Evolutionary conservation across 352 stramenopile genomes (phyloP), one percentile per base, ranked within the genome.

Genomic region (Phytophthora podocarpi): DNA sequence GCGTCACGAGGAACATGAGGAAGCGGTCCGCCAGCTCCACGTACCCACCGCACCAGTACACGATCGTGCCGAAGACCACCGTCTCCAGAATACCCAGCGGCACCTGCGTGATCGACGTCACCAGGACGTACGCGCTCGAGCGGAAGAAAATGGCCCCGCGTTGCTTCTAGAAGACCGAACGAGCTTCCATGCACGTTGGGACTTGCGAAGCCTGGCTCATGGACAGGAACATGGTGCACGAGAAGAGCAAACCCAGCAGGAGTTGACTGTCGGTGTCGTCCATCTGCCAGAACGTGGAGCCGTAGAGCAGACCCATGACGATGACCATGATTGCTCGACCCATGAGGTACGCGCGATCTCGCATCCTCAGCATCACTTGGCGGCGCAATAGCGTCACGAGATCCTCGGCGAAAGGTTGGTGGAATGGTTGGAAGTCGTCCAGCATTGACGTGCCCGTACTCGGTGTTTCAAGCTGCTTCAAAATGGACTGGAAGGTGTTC

Each of bases 1-100:
- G 67, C 24, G 77, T 82, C 27, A 83, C 2, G 2, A 90, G 36
- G 53, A 93, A 95, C 15, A 85, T 59, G 12, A 83, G 5, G 55
- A 89, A 95, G 9, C 67, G 62, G 7, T 52, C 68, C 0, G 50
- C 69, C 5, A 67, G 23, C 1, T 53, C 53, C 1, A 85, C 76
- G 40, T 96, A 88, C 10, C 90, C 91, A 45, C 91, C 78, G n/a
- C 63, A 97, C 89, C 80, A 95, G 61, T 96, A 96, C 1, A 95
- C 40, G 31, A 96, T 68, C 1, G 74, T 81, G 8, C 84, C 88
- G 64, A 95, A 95, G n/a, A 92, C 45, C 0, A 90, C 13, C 9
- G 60, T 74, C 59, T 95, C 87, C 13, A 72, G 47, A 0, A 82
- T 0, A 41, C 45, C 45, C 40, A 82, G 20, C 39, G 78, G 66